Evolutionary conservation across 208 protist genomes (phyloP).

Genomic region (Trypanosoma vivax): DNA sequence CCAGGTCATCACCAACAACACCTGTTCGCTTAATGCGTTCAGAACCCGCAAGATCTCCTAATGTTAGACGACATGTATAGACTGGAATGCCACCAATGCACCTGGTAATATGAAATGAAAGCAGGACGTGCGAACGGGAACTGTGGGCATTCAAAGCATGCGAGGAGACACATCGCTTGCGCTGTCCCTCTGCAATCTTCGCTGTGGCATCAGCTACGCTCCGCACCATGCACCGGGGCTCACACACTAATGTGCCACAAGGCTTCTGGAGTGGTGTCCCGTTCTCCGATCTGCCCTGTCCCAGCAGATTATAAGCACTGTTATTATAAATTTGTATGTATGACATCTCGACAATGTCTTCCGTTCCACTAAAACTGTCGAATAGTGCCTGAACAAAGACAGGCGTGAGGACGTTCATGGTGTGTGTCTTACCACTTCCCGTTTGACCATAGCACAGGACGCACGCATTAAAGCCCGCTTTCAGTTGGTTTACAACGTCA

Average conservation of each 20-base stretch:
- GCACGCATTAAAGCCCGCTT: conserved; percentile 44
- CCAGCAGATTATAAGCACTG: conserved; percentile 61
- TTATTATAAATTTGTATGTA: conserved; percentile 78
- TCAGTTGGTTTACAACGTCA: conserved; percentile 48
- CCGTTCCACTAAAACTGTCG: conserved; percentile 23
- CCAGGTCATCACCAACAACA: conserved; percentile 57
- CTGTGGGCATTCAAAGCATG: conserved; percentile 53
- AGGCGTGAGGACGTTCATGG: conserved; percentile 43
- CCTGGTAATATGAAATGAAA: conserved; percentile 61
- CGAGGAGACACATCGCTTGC: conserved; percentile 33
- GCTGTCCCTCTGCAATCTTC: conserved; percentile 25
- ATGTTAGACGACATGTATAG: conserved; percentile 39
- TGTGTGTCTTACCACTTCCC: conserved; percentile 58
- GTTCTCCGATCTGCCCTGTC: conserved; percentile 11
- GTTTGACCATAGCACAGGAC: conserved; percentile 63
- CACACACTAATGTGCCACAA: conserved; percentile 20
- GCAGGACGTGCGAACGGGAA: conserved; percentile 53
- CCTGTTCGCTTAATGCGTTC: conserved; percentile 84
- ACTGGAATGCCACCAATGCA: conserved; percentile 49
- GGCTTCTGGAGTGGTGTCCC: conserved; percentile 17
- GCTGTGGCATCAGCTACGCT: conserved; percentile 24
- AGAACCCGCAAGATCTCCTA: conserved; percentile 93
- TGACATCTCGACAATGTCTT: conserved; percentile 66
- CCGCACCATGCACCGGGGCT: conserved; percentile 44
- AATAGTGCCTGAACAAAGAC: conserved; percentile 43